A percentile compares a stretch with the other conserved stretches of the same genome.
Conservation (phyloP, 139 green algal species). For the Tetradesmus obliquus region DNA sequence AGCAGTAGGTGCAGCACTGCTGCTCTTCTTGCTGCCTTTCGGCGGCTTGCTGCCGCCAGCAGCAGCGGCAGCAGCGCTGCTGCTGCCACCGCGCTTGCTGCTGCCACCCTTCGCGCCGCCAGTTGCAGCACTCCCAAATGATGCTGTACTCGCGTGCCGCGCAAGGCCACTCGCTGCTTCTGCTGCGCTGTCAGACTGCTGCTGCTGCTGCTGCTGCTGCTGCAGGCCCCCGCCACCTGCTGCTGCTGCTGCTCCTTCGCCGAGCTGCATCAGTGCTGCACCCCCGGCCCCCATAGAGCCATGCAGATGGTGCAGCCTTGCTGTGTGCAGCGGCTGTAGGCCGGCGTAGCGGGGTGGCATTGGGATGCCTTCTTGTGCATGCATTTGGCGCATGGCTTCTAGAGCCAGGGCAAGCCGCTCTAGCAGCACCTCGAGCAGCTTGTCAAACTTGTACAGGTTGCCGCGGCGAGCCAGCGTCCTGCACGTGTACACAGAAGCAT, state of each 20-base stretch:
- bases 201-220: constrained; percentile 12
- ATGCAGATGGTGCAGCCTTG: background rate
- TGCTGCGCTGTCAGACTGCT: background rate
- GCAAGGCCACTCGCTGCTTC: background rate
- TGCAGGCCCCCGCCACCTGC: background rate
- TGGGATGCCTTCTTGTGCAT: background rate
- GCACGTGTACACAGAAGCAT: background rate
- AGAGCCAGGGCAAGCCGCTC: background rate
- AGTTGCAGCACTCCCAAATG: background rate
- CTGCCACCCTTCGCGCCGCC: background rate
- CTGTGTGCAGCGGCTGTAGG: constrained; percentile 29
- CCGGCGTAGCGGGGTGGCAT: constrained; percentile 7
- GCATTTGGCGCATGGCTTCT: constrained; percentile 39
- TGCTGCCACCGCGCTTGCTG: background rate
- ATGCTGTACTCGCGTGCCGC: background rate
- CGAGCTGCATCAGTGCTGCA: background rate
- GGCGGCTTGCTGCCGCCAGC: background rate
- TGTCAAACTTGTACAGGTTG: constrained; percentile 2
- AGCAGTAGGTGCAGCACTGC: background rate
- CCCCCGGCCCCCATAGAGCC: background rate
- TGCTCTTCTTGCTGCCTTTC: constrained; percentile 14
- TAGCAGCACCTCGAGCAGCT: constrained; percentile 14
- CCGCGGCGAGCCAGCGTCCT: background rate
- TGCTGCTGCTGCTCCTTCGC: background rate
- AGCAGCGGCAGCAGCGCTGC: background rate